Conservation (phyloP, 345 rosid species). For the Salix exigua region DNA sequence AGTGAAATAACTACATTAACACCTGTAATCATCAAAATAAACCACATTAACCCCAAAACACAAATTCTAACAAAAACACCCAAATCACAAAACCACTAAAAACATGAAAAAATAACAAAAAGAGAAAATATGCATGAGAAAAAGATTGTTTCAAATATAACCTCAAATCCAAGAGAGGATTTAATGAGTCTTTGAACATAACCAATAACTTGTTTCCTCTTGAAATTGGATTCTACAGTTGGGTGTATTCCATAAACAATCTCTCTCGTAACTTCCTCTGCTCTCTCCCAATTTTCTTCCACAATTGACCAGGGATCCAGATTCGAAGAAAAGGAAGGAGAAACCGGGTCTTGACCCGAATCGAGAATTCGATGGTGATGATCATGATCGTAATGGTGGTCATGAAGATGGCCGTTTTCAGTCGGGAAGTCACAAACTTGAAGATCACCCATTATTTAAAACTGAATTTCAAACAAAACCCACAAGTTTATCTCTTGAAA, state of each 20-base stretch:
- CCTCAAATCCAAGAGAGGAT: constrained; percentile 24
- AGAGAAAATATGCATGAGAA: neutral
- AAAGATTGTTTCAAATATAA: neutral
- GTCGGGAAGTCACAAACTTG: constrained; percentile 4
- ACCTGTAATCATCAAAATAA: neutral
- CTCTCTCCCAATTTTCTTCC: constrained; percentile 21
- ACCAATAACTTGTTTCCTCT: constrained; percentile 20
- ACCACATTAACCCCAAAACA: neutral
- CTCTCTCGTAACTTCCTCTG: constrained; percentile 17
- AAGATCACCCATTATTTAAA: constrained; percentile 5
- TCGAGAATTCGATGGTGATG: neutral
- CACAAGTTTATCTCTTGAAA: neutral
- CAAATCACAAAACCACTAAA: neutral
- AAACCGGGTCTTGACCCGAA: neutral
- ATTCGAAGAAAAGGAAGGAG: neutral
- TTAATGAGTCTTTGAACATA: constrained; percentile 27
- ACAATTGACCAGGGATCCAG: constrained; percentile 16
- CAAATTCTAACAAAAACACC: neutral
- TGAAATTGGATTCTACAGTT: constrained; percentile 12
- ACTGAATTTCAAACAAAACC: neutral
- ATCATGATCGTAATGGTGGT: constrained; percentile 2
- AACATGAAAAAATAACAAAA: neutral
- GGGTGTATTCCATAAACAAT: constrained; percentile 26
- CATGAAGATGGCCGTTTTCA: neutral
- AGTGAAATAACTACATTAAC: neutral